Evolutionary conservation across 129 eudicot genomes (phyloP).

Genomic region (Chrysanthemum makinoi): DNA sequence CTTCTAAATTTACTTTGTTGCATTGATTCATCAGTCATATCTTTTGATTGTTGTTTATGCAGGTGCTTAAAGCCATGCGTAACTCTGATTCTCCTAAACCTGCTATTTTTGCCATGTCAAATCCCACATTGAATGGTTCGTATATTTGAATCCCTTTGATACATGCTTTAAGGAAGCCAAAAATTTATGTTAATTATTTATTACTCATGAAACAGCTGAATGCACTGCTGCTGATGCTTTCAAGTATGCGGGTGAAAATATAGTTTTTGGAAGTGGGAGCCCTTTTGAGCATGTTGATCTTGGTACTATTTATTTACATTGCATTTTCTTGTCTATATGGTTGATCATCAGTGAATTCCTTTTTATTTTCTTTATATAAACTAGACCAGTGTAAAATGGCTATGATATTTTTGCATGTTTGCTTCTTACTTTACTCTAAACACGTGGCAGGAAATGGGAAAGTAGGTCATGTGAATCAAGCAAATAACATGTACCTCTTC

Average conservation of each 20-base stretch:
- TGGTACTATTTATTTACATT: slow-evolving; percentile 41
- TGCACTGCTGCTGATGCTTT: slow-evolving; percentile 94
- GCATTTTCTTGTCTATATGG: not conserved
- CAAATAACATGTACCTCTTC: slow-evolving; percentile 98
- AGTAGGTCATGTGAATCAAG: slow-evolving; percentile 97
- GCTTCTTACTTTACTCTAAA: not conserved
- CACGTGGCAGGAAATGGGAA: slow-evolving; percentile 82
- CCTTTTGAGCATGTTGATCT: slow-evolving; percentile 89
- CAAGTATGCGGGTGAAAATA: slow-evolving; percentile 88
- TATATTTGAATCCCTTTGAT: slow-evolving; percentile 23
- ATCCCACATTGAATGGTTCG: slow-evolving; percentile 95
- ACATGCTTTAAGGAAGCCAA: slow-evolving; percentile 19
- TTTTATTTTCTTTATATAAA: not conserved
- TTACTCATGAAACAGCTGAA: slow-evolving; percentile 71
- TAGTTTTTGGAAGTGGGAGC: slow-evolving; percentile 97
- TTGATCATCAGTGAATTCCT: not conserved
- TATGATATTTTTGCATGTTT: too few species aligned
- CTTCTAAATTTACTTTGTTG: slow-evolving; percentile 3
- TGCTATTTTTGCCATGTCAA: slow-evolving; percentile 97
- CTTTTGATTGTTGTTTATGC: slow-evolving; percentile 24
- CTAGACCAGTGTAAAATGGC: not conserved
- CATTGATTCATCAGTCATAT: slow-evolving; percentile 11
- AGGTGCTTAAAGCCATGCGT: slow-evolving; percentile 95
- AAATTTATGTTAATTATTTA: slow-evolving; percentile 13
- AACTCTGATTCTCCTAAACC: slow-evolving; percentile 85